Evolutionary conservation across 1,284 basidiomycete species (phyloP).

Genomic region (Apiotrichum montevideense): DNA sequence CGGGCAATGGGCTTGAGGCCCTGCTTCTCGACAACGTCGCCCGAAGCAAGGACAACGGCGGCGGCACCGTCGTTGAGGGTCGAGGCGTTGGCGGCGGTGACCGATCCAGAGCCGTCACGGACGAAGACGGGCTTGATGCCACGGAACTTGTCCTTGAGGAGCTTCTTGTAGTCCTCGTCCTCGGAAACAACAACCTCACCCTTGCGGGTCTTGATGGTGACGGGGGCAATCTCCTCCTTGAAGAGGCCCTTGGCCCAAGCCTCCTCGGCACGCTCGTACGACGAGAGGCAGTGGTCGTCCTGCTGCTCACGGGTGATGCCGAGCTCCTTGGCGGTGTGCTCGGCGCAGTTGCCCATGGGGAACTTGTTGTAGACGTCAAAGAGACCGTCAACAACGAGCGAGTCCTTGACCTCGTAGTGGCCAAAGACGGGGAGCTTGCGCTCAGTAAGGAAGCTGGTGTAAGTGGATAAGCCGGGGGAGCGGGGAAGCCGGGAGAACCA

Average conservation of each 20-base stretch:
- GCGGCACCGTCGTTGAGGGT: constrained; percentile 96
- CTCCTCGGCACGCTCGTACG: constrained; percentile 83
- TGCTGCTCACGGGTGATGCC: constrained; percentile 76
- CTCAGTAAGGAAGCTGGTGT: constrained; percentile 75
- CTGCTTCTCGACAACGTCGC: constrained; percentile 80
- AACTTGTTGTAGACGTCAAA: constrained; percentile 95
- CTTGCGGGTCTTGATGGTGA: constrained; percentile 92
- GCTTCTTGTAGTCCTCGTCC: constrained; percentile 97
- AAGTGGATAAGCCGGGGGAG: constrained; percentile 6
- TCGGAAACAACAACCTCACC: constrained; percentile 82
- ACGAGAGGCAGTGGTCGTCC: constrained; percentile 86
- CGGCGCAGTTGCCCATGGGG: constrained; percentile 94
- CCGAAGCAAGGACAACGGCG: constrained; percentile 86
- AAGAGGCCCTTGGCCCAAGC: constrained; percentile 86
- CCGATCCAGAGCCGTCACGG: constrained; percentile 75
- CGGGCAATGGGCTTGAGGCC: constrained; percentile 84
- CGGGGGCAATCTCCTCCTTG: constrained; percentile 80
- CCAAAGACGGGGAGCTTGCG: constrained; percentile 84
- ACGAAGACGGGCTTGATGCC: constrained; percentile 82
- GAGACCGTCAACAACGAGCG: constrained; percentile 87
- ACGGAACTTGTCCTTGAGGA: constrained; percentile 87
- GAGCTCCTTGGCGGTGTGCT: constrained; percentile 77
- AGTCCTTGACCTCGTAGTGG: constrained; percentile 79
- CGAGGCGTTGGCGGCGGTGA: constrained; percentile 95
- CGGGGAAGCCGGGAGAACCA: not conserved